Evolutionary conservation across 2,329 filamentous ascomycete genomes (phyloP), one percentile per base, ranked within the genome.

Genomic region (Lizonia empirigonia): DNA sequence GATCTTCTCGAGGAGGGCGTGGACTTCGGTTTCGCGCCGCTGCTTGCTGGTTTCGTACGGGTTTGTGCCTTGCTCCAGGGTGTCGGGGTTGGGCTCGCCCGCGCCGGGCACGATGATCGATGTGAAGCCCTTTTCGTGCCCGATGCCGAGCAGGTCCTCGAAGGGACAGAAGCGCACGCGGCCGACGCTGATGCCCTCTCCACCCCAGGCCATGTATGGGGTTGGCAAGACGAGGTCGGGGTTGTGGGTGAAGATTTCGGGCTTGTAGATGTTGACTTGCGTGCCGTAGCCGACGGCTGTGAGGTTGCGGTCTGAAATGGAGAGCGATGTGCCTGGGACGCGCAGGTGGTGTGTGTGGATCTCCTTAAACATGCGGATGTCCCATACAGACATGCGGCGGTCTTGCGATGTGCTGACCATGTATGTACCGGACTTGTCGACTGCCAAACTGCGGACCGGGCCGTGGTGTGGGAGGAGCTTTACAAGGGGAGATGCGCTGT

Each of bases 61-160:
- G 78, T 99, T 99, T 10, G 66, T 70, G 44, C 70, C 70, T 63
- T 87, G 81, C 74, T 99, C 94, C 45, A 97, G 80, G 2, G 91
- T 89, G 73, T 99, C 94, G 71, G 90, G 97, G 82, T 97, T 97
- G 70, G 94, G 86, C 74, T 99, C 94, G 56, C 94, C 94, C n/a
- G 93, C 89, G 38, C 94, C 94, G 7, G 94, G 94, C 2, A 97
- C 85, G 62, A 99, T 85, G 68, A 97, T 85, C 48, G 88, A 94
- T 13, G 88, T 89, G 77, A 97, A 97, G 12, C 94, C 94, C 53
- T 86, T 79, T 68, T 89, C 83, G 77, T 97, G 93, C 2, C 87
- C 84, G 19, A 96, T 82, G 12, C 93, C 94, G 1, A 99, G 83
- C 1, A 97, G 79, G 78, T 99, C 94, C 72, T 99, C 94, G 58